These are phyloP conservation scores for Podospora appendiculata DNA, from an alignment of 495 filamentous ascomycete genomes.

Conservation along the genomic window DNA sequence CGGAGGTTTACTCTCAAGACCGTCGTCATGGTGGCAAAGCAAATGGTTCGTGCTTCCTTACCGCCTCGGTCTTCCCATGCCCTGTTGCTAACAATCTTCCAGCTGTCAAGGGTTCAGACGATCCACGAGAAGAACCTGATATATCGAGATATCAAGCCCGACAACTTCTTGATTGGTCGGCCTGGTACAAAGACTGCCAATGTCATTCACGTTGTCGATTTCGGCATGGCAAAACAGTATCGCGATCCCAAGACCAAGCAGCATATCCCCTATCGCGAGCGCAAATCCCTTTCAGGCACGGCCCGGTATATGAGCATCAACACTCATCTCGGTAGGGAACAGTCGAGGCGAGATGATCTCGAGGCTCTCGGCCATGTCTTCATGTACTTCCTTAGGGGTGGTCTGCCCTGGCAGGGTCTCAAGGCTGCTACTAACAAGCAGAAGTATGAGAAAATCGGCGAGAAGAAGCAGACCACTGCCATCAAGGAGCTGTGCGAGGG, in stretches of 20 bases:
- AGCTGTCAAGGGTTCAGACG: conserved; percentile 93
- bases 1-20: conserved; percentile 94
- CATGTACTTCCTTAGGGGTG: conserved; percentile 97
- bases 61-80: neutral
- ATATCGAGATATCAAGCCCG: conserved; percentile 98
- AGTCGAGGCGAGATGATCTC: conserved; percentile 92
- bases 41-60: conserved; percentile 69
- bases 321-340: conserved; percentile 92
- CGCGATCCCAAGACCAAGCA: conserved; percentile 98
- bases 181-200: conserved; percentile 87
- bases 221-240: conserved; percentile 99
- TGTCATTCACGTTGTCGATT: conserved; percentile 98
- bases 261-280: conserved; percentile 96
- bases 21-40: conserved; percentile 98
- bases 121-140: conserved; percentile 99
- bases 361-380: conserved; percentile 97
- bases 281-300: conserved; percentile 94
- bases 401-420: conserved; percentile 95
- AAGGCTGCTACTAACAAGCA: conserved; percentile 99
- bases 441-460: conserved; percentile 99
- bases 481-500: conserved; percentile 97
- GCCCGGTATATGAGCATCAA: conserved; percentile 99
- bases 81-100: conserved; percentile 5
- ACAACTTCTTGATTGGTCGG: conserved; percentile 98
- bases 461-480: conserved; percentile 97